These are phyloP conservation scores for Gillenia trifoliata DNA, from an alignment of 306 rosid genomes.

Conservation along the genomic window DNA sequence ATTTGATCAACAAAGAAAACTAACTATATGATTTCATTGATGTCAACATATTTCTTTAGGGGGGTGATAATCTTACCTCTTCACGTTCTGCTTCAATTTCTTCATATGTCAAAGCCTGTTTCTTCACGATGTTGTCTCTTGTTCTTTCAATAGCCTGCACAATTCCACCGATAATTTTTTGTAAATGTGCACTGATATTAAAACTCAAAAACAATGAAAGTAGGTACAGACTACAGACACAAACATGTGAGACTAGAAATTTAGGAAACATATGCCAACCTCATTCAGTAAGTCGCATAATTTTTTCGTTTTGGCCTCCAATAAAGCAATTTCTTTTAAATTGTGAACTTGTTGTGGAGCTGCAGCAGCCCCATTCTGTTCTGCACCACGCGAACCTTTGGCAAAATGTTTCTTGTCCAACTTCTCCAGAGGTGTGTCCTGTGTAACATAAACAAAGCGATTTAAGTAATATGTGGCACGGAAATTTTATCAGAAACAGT, in stretches of 20 bases:
- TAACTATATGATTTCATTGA: background rate
- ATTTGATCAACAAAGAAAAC: background rate
- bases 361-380: conserved; percentile 47
- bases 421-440: conserved; percentile 82
- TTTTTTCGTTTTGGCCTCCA: conserved; percentile 69
- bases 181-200: background rate
- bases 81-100: conserved; percentile 97
- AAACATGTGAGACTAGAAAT: background rate
- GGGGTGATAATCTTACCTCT: conserved; percentile 52
- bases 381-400: conserved; percentile 51
- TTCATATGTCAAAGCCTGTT: conserved; percentile 90
- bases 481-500: background rate
- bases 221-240: background rate
- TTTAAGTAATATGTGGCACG: conserved; percentile 2
- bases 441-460: conserved; percentile 25
- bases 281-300: conserved; percentile 69
- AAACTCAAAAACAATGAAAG: background rate
- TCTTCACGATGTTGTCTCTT: conserved; percentile 87
- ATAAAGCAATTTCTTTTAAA: conserved; percentile 68
- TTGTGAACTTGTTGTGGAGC: conserved; percentile 44
- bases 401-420: conserved; percentile 87
- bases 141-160: conserved; percentile 74
- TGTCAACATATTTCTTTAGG: background rate
- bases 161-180: conserved; percentile 14
- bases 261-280: conserved; percentile 40